Evolutionary conservation across 768 basidiomycete genomes (phyloP).

Genomic region (Russula sp.): DNA sequence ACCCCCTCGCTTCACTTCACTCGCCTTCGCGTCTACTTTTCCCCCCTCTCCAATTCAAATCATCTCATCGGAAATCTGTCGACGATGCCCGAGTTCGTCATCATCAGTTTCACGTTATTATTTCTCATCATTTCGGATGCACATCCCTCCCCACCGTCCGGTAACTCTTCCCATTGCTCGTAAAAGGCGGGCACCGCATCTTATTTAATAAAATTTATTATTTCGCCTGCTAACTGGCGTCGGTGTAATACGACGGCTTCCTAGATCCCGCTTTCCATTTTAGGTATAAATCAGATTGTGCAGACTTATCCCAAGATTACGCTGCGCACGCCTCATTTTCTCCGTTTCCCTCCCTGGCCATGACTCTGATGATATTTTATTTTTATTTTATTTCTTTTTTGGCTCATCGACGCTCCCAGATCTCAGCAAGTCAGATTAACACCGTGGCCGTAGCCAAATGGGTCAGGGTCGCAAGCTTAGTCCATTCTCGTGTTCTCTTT

Average conservation of each 20-base stretch:
- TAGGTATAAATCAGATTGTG: not conserved
- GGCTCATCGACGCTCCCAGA: not conserved
- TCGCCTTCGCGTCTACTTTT: not conserved
- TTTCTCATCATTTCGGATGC: not conserved
- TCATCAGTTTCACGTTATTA: not conserved
- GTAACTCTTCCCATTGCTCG: not conserved
- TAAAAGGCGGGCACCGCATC: too few species aligned
- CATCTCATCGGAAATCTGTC: not conserved
- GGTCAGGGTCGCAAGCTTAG: not conserved
- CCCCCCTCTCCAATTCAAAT: not conserved
- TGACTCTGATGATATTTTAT: not conserved
- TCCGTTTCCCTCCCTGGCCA: not conserved
- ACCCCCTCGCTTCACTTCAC: not conserved
- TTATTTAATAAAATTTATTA: not conserved
- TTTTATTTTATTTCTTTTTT: not conserved
- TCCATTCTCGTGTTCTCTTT: not conserved
- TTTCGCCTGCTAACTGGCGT: not conserved
- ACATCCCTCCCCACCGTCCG: not conserved
- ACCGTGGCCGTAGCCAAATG: not conserved
- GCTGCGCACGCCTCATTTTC: constrained; percentile 2
- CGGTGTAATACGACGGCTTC: constrained; percentile 1
- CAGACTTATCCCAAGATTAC: constrained; percentile 15
- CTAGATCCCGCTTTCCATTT: constrained; percentile 11
- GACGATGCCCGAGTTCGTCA: not conserved
- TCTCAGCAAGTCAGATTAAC: not conserved